A percentile compares a stretch with the other conserved stretches of the same genome.
phyloP scores from a whole-genome alignment of 371 early-diverging fungal genomes.

The Mycotypha africana region DNA sequence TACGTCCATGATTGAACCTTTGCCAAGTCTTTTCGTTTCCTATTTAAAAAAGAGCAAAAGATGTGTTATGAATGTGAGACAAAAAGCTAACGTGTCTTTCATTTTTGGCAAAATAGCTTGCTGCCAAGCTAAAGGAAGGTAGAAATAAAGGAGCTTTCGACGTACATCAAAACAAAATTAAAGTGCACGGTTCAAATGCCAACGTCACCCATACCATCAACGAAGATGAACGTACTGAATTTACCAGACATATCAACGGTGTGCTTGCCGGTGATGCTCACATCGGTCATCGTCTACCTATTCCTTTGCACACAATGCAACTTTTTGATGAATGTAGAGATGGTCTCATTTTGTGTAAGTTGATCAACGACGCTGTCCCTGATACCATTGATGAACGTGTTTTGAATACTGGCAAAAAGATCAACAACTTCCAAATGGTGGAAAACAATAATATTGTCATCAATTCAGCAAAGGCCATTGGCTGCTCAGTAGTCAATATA shows the following conservation, averaged over 20 bases:
- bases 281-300: conserved; percentile 76
- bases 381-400: conserved; percentile 95
- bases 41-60: no score
- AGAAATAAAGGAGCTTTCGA: conserved; percentile 44
- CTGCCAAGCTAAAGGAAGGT: conserved; percentile 56
- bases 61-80: no score
- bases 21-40: no score
- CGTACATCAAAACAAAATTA: conserved; percentile 67
- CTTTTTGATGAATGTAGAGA: conserved; percentile 89
- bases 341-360: conserved; percentile 86
- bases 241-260: conserved; percentile 86
- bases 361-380: conserved; percentile 89
- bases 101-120: conserved; percentile 36
- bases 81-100: background rate
- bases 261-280: conserved; percentile 71
- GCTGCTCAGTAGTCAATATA: conserved; percentile 91
- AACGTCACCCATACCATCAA: conserved; percentile 91
- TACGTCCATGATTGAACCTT: no score
- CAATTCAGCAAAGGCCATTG: conserved; percentile 94
- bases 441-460: conserved; percentile 94
- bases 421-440: conserved; percentile 84
- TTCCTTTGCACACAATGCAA: conserved; percentile 83
- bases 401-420: conserved; percentile 73
- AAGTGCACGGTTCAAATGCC: conserved; percentile 71
- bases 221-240: conserved; percentile 91